phyloP scores from a whole-genome alignment of 345 rosid genomes.

The Eucalyptus rudis region DNA sequence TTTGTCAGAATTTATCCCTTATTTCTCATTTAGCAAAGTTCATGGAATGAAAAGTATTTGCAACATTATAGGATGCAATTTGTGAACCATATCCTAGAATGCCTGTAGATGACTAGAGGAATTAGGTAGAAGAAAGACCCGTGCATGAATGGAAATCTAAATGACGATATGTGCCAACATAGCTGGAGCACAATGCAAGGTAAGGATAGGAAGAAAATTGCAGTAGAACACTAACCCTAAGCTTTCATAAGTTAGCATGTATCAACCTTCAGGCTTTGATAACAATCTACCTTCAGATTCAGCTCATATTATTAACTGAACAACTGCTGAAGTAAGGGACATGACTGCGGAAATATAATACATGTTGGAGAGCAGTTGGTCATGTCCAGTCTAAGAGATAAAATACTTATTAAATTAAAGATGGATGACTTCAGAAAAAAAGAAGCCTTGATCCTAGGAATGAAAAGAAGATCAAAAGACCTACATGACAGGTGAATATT shows the following conservation, averaged over 20 bases:
- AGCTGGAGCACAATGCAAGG: not conserved
- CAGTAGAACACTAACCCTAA: not conserved
- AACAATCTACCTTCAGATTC: not conserved
- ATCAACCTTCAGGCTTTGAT: not conserved
- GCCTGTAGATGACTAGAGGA: not conserved
- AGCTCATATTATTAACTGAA: not conserved
- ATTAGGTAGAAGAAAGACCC: not conserved
- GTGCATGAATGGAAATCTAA: not conserved
- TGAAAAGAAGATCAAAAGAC: not conserved
- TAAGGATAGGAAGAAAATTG: not conserved
- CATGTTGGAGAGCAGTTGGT: not conserved
- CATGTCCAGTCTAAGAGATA: not conserved
- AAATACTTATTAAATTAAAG: not conserved
- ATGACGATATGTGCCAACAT: not conserved
- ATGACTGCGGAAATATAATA: not conserved
- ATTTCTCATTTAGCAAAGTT: not conserved
- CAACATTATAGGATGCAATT: not conserved
- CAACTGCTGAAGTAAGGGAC: not conserved
- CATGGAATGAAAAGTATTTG: not conserved
- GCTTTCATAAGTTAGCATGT: not conserved
- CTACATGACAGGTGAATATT: not conserved
- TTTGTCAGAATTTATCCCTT: not conserved
- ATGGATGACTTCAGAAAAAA: not conserved
- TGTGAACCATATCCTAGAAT: not conserved
- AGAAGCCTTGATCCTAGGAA: not conserved